Conservation (phyloP, 495 filamentous ascomycete genomes). For the Baudoinia panamericana region DNA sequence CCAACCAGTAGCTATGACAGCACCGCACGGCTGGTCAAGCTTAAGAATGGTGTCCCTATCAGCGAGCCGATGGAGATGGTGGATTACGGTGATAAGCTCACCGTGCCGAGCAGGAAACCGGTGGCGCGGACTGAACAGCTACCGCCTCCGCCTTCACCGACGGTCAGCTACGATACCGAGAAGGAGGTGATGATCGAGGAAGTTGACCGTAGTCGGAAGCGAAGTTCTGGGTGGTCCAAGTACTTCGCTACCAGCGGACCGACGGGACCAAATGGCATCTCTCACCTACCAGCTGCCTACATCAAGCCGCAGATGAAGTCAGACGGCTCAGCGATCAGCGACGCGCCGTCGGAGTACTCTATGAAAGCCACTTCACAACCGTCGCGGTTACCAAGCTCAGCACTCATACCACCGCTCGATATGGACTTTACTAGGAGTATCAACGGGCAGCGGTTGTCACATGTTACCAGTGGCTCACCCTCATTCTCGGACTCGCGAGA, state of each 20-base stretch:
- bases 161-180: constrained; percentile 2
- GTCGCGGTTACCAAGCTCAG: constrained; percentile 15
- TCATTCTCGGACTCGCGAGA: constrained; percentile 15
- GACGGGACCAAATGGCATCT: constrained; percentile 31
- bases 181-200: constrained; percentile 4
- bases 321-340: constrained; percentile 3
- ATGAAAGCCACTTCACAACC: constrained; percentile 3
- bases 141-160: constrained; percentile 3
- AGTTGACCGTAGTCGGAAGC: constrained; percentile 28
- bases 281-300: constrained; percentile 19
- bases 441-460: constrained; percentile 18
- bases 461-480: constrained; percentile 14
- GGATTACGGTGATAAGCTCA: constrained; percentile 8
- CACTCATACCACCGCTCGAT: constrained; percentile 18
- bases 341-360: constrained; percentile 15
- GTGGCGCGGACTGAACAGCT: constrained; percentile 1
- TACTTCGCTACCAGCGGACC: constrained; percentile 46
- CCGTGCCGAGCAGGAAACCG: constrained; percentile 3
- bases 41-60: constrained; percentile 21
- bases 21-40: constrained; percentile 22
- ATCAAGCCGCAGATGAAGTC: constrained; percentile 5
- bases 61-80: constrained; percentile 27
- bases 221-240: constrained; percentile 46
- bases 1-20: constrained; percentile 26
- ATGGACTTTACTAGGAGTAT: constrained; percentile 18